Base-by-base conservation (phyloP, 1,284 basidiomycete species). In the Apiotrichum brassicae region DNA sequence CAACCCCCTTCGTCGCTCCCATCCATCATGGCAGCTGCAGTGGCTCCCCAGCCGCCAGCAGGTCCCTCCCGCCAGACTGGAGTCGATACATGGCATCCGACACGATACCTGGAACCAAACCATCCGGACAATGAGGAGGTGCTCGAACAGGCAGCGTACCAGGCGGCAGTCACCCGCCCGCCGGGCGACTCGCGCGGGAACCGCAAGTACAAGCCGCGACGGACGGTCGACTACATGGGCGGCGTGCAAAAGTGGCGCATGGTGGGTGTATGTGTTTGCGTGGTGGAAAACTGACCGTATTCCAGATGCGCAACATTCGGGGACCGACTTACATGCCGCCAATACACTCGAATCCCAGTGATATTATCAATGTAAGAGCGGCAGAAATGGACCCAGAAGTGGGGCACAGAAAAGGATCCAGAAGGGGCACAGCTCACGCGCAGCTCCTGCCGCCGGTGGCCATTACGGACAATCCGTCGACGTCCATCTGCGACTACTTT, bases 161-260 rank as follows among this genome's bases (percentile, higher is more conserved):
- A 86, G 64, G 85, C 75, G 0, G 78, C 87, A 3, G 83, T 76
- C n/a, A 71, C 69, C 1, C 56, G 55, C 57, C 72, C 42, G 59
- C 63, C 58, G 22, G 66, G 63, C 26, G 63, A 65, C 54, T 62
- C 60, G 79, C 28, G 90, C 81, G 72, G 77, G 6, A 79, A 89
- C 56, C 89, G 91, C 76, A 91, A 92, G 75, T 91, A 90, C 49
- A 80, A 91, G 60, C 92, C 94, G 19, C 77, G 94, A 53, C 76
- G 91, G 68, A 97, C 94, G 14, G 90, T 97, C 13, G 94, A 97
- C 73, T 95, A 92, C 66, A 87, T 87, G 62, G 90, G 90, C 23
- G 83, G 84, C 2, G 78, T 94, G 67, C 86, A 86, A 16, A 79
- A 87, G 56, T 94, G 86, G 86, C 73, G 78, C 45, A 70, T 90